phyloP scores from a whole-genome alignment of 495 filamentous ascomycete species.

The Aspergillus nidulans region DNA sequence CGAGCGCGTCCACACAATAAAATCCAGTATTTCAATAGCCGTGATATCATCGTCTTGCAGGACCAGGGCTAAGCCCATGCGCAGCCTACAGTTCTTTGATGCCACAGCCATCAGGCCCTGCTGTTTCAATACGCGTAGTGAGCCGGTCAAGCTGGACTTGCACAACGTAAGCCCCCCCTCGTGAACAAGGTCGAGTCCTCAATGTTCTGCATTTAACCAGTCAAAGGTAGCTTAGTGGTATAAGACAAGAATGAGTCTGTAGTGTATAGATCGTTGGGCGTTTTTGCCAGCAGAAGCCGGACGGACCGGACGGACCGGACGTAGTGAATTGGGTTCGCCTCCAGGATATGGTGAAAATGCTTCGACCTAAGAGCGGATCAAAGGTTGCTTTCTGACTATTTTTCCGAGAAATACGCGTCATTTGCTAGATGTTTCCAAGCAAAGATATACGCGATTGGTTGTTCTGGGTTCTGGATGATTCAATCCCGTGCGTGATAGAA shows the following conservation, averaged over 20 bases:
- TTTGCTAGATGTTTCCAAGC: constrained; percentile 57
- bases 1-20: constrained; percentile 31
- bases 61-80: constrained; percentile 57
- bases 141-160: constrained; percentile 28
- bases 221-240: constrained; percentile 54
- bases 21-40: constrained; percentile 37
- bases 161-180: constrained; percentile 35
- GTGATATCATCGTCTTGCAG: constrained; percentile 43
- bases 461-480: constrained; percentile 46
- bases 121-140: constrained; percentile 8
- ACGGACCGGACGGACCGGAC: constrained; percentile 42
- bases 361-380: constrained; percentile 53
- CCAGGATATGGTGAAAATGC: constrained; percentile 53
- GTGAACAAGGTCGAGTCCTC: constrained; percentile 37
- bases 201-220: constrained; percentile 39
- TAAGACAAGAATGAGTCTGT: constrained; percentile 45
- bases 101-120: constrained; percentile 43
- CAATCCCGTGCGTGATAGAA: constrained; percentile 61
- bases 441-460: constrained; percentile 50
- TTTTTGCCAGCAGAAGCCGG: constrained; percentile 42
- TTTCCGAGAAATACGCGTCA: constrained; percentile 23
- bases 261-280: constrained; percentile 58
- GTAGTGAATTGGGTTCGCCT: constrained; percentile 28
- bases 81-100: constrained; percentile 42
- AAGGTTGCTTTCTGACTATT: constrained; percentile 24